Evolutionary conservation across 75 land plant genomes (phyloP), one percentile per base, ranked within the genome.

Genomic region (Sequoiadendron giganteum): DNA sequence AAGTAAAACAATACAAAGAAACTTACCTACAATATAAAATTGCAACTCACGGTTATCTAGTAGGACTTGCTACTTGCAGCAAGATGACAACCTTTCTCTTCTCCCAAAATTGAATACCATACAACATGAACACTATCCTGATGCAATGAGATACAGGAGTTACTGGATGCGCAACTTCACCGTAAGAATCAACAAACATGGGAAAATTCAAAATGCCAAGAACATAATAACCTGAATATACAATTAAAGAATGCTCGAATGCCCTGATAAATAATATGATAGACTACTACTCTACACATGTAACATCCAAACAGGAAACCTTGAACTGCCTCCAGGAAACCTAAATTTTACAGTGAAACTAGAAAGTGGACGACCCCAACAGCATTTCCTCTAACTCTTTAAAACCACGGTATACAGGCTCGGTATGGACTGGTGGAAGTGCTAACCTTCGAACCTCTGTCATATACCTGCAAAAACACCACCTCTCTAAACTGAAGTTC

Each of bases 361-460:
- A 85, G 65, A 85, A 85, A 32, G 68, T 85, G 86, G 81, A 78
- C 16, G 94, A 87, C 77, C 92, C 92, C 68, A 94, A 77, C 5
- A 98, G 95, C 43, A 93, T 90, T 83, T 98, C 99, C 87, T 98
- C 99, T 30, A 98, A 94, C 84, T 98, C 99, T 39, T 93, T 83
- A 76, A 98, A 97, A 39, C 99, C 99, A 83, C 90, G 89, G 85
- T 94, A 94, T 78, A 98, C 96, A 34, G 94, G 91, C 87, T 97
- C 99, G 30, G 94, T 94, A 55, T 90, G 92, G 58, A 58, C 90
- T 11, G 92, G 95, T 13, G 99, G 92, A 65, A 97, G 93, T 16
- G 99, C 85, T 88, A 98, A 89, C 86, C 99, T 88, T 42, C 94
- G 89, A 61, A 98, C 99, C 79, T 98, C 99, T n/a, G 99, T 95